Evolutionary conservation across 345 rosid genomes (phyloP), one percentile per base, ranked within the genome.

Genomic region (Trapa bicornis): DNA sequence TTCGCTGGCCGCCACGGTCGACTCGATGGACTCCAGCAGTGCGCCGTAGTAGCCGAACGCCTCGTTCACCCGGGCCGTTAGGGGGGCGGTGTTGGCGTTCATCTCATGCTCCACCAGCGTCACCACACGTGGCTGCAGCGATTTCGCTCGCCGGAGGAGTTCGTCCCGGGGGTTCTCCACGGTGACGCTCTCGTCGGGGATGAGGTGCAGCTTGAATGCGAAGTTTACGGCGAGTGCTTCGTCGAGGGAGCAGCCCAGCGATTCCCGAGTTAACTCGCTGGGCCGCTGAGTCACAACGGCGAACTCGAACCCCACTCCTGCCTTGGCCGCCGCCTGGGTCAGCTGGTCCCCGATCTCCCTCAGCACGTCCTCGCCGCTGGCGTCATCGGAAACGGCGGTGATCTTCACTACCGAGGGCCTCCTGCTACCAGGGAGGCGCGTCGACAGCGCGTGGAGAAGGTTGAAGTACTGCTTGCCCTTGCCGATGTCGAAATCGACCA

Each of bases 171-270:
- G 97, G 72, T 94, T 94, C 74, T 91, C 99, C 57, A 73, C 78
- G 2, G 89, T 86, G 12, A 94, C 97, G 75, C 96, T 91, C 78
- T 93, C 99, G 79, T 93, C 97, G 0, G 96, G 90, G 68, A 91
- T 83, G 42, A 82, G 70, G 33, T 76, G 87, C 35, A 93, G 72
- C 56, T 86, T 87, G 76, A 88, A 91, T 11, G 97, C 96, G 6
- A 93, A 86, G 72, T 93, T 93, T 35, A 93, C 95, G 0, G 86
- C 97, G 60, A 91, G 68, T 0, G 85, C 68, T 79, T 87, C 97
- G 65, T 85, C 86, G 1, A 80, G 71, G 29, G 80, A 87, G 70
- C 94, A 87, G 3, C 88, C 80, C 14, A 94, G 83, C 37, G 97
- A 79, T 41, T 74, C 77, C 36, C 70, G 70, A 42, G 53, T 69